Percentiles rank a stretch among this genome's conserved stretches.
These are phyloP conservation scores for Gossypium herbaceum DNA, from an alignment of 345 rosid genomes.

Conservation along the genomic window DNA sequence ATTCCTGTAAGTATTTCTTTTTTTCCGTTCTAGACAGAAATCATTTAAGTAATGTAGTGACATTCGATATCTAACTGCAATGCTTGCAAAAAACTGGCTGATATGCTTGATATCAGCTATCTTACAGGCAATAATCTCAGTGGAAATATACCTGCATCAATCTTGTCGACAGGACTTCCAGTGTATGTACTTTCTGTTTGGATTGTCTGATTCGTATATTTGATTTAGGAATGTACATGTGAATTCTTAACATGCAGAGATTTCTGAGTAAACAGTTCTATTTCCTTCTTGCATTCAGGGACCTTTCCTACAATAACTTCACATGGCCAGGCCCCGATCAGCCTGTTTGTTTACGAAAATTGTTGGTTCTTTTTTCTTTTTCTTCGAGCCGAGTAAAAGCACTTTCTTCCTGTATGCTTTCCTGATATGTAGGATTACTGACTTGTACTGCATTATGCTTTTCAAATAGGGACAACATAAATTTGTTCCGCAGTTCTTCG, in stretches of 20 bases:
- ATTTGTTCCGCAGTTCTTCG: slow-evolving; percentile 57
- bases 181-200: slow-evolving; percentile 24
- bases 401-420: slow-evolving; percentile 11
- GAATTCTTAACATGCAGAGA: slow-evolving; percentile 5
- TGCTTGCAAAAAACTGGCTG: not conserved
- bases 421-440: slow-evolving; percentile 8
- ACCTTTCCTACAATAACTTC: slow-evolving; percentile 38
- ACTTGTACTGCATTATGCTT: not conserved
- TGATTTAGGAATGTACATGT: not conserved
- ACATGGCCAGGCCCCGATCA: slow-evolving; percentile 19
- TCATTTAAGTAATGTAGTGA: not conserved
- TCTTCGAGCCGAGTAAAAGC: not conserved
- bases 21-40: not conserved
- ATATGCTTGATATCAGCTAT: slow-evolving; percentile 18
- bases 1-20: slow-evolving; percentile 17
- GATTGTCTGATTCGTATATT: not conserved
- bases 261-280: not conserved
- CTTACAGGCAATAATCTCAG: slow-evolving; percentile 24
- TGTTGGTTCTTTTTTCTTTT: slow-evolving; percentile 15
- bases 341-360: slow-evolving; percentile 28
- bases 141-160: slow-evolving; percentile 26
- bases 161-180: slow-evolving; percentile 26
- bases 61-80: not conserved
- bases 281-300: slow-evolving; percentile 29
- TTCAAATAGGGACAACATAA: slow-evolving; percentile 46